Conservation (phyloP, 805 yeast species). For the Yamadazyma takamatsuzukensis region DNA sequence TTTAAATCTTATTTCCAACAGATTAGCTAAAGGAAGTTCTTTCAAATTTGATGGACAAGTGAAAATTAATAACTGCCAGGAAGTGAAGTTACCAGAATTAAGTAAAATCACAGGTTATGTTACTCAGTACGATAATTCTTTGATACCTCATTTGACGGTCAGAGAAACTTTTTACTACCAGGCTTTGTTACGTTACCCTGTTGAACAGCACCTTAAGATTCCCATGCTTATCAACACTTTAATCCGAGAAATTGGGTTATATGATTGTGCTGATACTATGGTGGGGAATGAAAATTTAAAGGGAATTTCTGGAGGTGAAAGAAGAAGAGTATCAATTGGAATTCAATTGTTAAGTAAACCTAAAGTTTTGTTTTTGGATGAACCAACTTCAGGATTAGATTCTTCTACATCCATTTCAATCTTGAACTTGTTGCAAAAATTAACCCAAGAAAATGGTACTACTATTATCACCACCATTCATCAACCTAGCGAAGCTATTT, state of each 20-base stretch:
- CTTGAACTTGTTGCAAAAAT: constrained; percentile 51
- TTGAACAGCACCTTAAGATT: constrained; percentile 28
- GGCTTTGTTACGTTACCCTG: constrained; percentile 62
- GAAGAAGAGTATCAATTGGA: constrained; percentile 78
- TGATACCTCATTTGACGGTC: constrained; percentile 70
- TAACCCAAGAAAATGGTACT: constrained; percentile 60
- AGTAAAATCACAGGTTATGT: constrained; percentile 62
- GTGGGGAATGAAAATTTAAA: constrained; percentile 36
- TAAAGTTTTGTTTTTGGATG: constrained; percentile 70
- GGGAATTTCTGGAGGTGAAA: constrained; percentile 54
- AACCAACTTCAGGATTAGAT: constrained; percentile 88
- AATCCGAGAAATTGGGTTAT: constrained; percentile 65
- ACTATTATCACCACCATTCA: constrained; percentile 72
- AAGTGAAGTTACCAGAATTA: constrained; percentile 20
- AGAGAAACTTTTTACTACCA: constrained; percentile 71
- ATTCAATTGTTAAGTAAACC: constrained; percentile 73
- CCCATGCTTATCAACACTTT: constrained; percentile 52
- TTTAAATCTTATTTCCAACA: constrained; percentile 46
- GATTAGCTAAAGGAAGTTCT: constrained; percentile 23
- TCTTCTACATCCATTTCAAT: constrained; percentile 73
- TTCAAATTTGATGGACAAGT: constrained; percentile 24
- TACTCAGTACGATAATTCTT: constrained; percentile 73
- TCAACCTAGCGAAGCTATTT: constrained; percentile 73
- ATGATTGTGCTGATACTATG: constrained; percentile 72
- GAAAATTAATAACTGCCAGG: constrained; percentile 23